Conservation (phyloP, 2,329 filamentous ascomycete species). For the Drechmeria coniospora region DNA sequence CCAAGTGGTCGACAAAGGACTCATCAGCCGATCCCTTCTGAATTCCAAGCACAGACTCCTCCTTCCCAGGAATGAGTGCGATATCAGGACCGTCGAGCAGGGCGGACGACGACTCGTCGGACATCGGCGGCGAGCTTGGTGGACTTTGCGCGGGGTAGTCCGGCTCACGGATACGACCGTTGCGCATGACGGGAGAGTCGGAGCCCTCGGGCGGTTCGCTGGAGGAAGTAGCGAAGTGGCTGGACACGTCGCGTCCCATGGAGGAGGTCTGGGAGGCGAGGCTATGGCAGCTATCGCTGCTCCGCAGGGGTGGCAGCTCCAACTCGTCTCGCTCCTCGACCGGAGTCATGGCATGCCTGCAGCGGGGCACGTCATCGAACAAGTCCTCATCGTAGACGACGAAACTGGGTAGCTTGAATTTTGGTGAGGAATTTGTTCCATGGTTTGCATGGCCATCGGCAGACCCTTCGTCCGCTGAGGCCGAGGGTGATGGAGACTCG, state of each 20-base stretch:
- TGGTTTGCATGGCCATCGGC: slow-evolving; percentile 1
- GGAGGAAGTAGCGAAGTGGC: slow-evolving; percentile 22
- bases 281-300: slow-evolving; percentile 15
- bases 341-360: slow-evolving; percentile 7
- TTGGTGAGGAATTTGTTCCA: not conserved
- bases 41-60: slow-evolving; percentile 17
- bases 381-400: not conserved
- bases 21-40: slow-evolving; percentile 27
- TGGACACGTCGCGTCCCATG: slow-evolving; percentile 20
- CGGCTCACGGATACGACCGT: slow-evolving; percentile 14
- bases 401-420: not conserved
- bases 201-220: slow-evolving; percentile 29
- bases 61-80: slow-evolving; percentile 23
- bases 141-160: slow-evolving; percentile 26
- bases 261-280: slow-evolving; percentile 22
- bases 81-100: slow-evolving; percentile 32
- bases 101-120: slow-evolving; percentile 18
- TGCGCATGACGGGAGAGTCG: slow-evolving; percentile 21
- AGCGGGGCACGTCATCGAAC: too few relatives aligned
- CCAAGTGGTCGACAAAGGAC: slow-evolving; percentile 31
- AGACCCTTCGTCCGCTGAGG: not conserved
- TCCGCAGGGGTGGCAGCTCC: slow-evolving; percentile 20
- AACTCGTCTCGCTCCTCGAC: slow-evolving; percentile 15
- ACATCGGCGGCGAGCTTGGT: slow-evolving; percentile 31
- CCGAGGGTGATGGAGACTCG: too few relatives aligned